Evolutionary conservation across 805 yeast species (phyloP), one percentile per base, ranked within the genome.

Genomic region (Metschnikowia baotianmanensis): DNA sequence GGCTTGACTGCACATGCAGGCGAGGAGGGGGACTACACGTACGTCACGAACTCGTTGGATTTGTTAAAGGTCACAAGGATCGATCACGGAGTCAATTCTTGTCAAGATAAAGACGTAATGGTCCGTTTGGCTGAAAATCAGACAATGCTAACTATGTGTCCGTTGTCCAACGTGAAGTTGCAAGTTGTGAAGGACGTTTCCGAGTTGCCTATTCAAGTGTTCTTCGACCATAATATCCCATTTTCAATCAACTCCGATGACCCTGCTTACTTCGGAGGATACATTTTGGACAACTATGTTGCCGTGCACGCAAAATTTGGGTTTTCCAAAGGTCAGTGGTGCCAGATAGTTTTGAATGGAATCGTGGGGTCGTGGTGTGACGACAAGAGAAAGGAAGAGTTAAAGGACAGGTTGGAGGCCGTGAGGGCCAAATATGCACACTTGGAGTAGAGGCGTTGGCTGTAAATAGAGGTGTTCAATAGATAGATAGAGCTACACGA

Each of bases 1-100:
- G 74, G 78, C 28, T 69, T 83, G 40, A 86, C 95, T 26, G 91
- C 95, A 2, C 95, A 86, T 56, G 95, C 93, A 2, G 95, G 95
- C 53, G 95, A 86, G 63, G 95, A 86, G 67, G 95, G 91, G 38
- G 86, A 83, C 48, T 80, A 87, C 30, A 73, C 77, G n/a, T 84
- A 69, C 50, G 85, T 86, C 20, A 43, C 64, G 8, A 72, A 71
- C 38, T 66, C 93, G 2, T 63, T 86, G 46, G 82, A 83, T 52
- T 42, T 69, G 34, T 71, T 57, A 39, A 42, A 48, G 20, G 86
- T 77, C 19, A 71, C 80, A 24, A 76, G 96, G 61, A 82, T 86
- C 41, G 95, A 86, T 56, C 95, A 86, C 56, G 95, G 95, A 40
- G 77, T 85, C 49, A 79, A 82, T 55, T 75, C 87, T 8, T 62